Base-by-base conservation (phyloP, 225 moss, liverwort and hornwort genomes). In the Polytrichum formosum region DNA sequence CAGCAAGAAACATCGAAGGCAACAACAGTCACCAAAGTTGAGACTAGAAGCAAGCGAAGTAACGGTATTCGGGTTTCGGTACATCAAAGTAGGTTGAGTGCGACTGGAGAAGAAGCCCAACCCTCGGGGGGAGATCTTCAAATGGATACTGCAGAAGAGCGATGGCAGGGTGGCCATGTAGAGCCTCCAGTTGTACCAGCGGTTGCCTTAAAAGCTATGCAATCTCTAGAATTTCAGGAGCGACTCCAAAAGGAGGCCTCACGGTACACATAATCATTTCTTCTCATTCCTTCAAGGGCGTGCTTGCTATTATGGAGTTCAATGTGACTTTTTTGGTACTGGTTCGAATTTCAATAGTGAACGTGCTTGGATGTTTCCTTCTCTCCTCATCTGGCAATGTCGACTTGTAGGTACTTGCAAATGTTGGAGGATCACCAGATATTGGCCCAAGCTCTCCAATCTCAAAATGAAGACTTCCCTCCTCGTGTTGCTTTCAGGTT, bases 121-220 rank as follows among this genome's bases (percentile, higher is more conserved):
- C 61, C 72, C 46, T 70, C 72, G 75, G 84, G 75, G 67, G 73
- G 30, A 26, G 80, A n/a, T 70, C 75, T 21, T 76, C 77, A 26
- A 73, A 68, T 79, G 70, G 82, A 70, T 23, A 58, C 56, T 73
- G 77, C 72, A 64, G 78, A 70, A 70, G 80, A 74, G 30, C 55
- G 25, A 65, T 79, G 29, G 73, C 78, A 76, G 61, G 71, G 81
- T 20, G 75, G 78, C 62, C 80, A 90, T 65, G 70, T 63, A 53
- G 81, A 85, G 72, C 85, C 80, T 30, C 90, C 88, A 63, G 70
- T 75, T 58, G 78, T 87, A 28, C 92, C 92, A 54, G 72, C 56
- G 54, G 82, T 69, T 77, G 78, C 74, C 17, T 76, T 83, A 5
- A 75, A 63, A 75, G 88, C 85, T 13, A 82, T 92, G 80, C 87